These are phyloP conservation scores for Diplodia corticola DNA, from an alignment of 2,329 filamentous ascomycete genomes.

Conservation along the genomic window DNA sequence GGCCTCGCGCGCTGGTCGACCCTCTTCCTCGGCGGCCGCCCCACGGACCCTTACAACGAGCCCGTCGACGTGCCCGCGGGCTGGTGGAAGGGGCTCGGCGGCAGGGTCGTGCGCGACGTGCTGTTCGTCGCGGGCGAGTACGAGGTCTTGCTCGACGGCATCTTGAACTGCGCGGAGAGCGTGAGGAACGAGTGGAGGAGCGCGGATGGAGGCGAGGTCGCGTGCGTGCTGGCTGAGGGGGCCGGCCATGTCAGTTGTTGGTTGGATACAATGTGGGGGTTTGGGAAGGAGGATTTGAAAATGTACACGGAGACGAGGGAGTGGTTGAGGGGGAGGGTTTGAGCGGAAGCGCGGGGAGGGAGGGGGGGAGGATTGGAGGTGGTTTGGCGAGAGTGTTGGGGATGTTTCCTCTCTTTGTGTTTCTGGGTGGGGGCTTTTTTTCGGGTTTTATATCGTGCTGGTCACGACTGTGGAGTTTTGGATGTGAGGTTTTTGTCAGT, in stretches of 20 bases:
- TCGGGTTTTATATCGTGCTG: neutral
- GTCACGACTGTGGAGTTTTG: neutral
- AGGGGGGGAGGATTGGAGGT: no score
- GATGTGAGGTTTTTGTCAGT: no score
- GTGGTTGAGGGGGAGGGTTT: conserved; percentile 12
- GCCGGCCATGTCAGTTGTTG: neutral
- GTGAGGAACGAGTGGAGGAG: conserved; percentile 14
- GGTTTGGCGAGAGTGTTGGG: neutral
- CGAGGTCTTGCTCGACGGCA: conserved; percentile 13
- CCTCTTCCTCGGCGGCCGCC: conserved; percentile 7
- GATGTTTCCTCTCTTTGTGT: neutral
- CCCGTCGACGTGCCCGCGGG: conserved; percentile 10
- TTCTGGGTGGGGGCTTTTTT: neutral
- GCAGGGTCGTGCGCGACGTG: neutral
- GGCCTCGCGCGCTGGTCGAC: conserved; percentile 1
- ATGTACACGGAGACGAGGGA: conserved; percentile 6
- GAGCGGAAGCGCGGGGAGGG: neutral
- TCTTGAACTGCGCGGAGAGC: conserved; percentile 2
- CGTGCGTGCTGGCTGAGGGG: neutral
- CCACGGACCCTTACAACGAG: conserved; percentile 16
- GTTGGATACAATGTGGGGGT: conserved; percentile 3
- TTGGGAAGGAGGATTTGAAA: neutral
- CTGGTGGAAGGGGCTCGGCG: conserved; percentile 9
- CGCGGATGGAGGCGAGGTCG: neutral
- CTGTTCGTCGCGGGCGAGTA: conserved; percentile 6